Conservation (phyloP, 2,329 filamentous ascomycete genomes). For the Acarospora socialis region DNA sequence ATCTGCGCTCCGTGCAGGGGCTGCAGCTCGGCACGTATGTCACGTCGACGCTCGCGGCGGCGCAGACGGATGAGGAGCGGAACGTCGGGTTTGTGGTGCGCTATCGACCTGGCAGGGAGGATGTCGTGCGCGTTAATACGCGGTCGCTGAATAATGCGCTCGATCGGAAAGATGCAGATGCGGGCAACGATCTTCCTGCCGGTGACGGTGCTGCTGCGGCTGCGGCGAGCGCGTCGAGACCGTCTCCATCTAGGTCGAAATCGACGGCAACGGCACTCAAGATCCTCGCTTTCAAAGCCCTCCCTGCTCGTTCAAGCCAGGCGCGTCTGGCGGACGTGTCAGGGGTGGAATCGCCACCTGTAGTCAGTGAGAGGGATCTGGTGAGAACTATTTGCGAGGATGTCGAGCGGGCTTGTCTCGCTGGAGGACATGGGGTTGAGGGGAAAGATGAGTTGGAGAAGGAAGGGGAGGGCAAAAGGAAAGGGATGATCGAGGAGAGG, state of each 20-base stretch:
- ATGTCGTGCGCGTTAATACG: conserved; percentile 71
- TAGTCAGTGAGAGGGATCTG: conserved; percentile 37
- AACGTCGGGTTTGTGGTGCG: conserved; percentile 75
- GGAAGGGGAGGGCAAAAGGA: conserved; percentile 18
- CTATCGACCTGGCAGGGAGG: conserved; percentile 57
- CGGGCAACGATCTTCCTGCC: not conserved
- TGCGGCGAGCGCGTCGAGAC: conserved; percentile 13
- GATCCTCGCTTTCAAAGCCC: conserved; percentile 42
- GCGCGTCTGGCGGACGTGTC: conserved; percentile 18
- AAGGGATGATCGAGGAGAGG: conserved; percentile 30
- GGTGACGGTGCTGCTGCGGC: not conserved
- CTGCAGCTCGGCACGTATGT: conserved; percentile 79
- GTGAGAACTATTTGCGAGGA: conserved; percentile 57
- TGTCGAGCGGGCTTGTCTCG: conserved; percentile 50
- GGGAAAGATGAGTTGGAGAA: conserved; percentile 30
- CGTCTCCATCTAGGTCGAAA: no score
- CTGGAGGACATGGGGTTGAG: conserved; percentile 18
- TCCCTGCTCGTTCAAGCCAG: conserved; percentile 34
- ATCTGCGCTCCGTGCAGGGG: conserved; percentile 55
- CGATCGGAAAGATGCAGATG: conserved; percentile 24
- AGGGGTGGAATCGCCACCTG: conserved; percentile 19
- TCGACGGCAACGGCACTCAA: conserved; percentile 16
- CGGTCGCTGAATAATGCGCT: conserved; percentile 52
- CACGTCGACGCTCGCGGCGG: conserved; percentile 66
- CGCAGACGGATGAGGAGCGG: conserved; percentile 60